A percentile compares a stretch with the other conserved stretches of the same genome.
Conservation (phyloP, 1,284 basidiomycete genomes). For the Dichomitus squalens region DNA sequence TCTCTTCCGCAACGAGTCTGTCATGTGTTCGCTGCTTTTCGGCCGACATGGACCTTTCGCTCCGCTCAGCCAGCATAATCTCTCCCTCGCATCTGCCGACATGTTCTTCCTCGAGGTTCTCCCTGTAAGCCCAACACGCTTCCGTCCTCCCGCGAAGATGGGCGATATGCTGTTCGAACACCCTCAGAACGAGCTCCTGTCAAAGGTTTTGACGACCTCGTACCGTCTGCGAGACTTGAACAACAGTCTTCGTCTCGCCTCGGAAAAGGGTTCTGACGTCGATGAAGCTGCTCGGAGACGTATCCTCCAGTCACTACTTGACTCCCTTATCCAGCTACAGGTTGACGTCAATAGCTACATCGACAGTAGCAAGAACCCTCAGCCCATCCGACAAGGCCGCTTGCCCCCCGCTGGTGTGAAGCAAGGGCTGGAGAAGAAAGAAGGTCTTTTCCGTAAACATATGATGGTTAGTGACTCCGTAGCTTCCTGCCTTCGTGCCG, state of each 20-base stretch:
- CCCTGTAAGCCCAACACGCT: slow-evolving; percentile 92
- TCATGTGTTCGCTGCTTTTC: slow-evolving; percentile 87
- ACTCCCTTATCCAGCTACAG: slow-evolving; percentile 88
- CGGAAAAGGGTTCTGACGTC: slow-evolving; percentile 55
- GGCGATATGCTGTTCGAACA: slow-evolving; percentile 95
- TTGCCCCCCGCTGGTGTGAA: slow-evolving; percentile 95
- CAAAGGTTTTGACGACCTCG: slow-evolving; percentile 82
- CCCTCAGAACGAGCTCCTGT: slow-evolving; percentile 93
- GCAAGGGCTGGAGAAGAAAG: slow-evolving; percentile 98
- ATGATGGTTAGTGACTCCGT: slow-evolving; percentile 83
- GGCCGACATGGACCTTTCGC: slow-evolving; percentile 91
- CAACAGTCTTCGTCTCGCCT: slow-evolving; percentile 63
- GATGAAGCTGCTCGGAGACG: slow-evolving; percentile 62
- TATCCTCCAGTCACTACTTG: slow-evolving; percentile 75
- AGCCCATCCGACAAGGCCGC: slow-evolving; percentile 83
- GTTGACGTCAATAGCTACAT: slow-evolving; percentile 97
- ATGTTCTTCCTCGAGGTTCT: slow-evolving; percentile 98
- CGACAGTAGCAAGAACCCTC: slow-evolving; percentile 96
- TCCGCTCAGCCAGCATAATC: slow-evolving; percentile 51
- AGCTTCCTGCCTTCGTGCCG: neutral
- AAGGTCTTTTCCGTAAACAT: slow-evolving; percentile 96
- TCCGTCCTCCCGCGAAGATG: slow-evolving; percentile 93
- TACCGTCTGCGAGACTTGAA: slow-evolving; percentile 84
- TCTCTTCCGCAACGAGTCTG: slow-evolving; percentile 84
- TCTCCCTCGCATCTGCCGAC: slow-evolving; percentile 80